Conservation (phyloP, 495 filamentous ascomycete genomes). For the Hapsidospora chrysogenum region DNA sequence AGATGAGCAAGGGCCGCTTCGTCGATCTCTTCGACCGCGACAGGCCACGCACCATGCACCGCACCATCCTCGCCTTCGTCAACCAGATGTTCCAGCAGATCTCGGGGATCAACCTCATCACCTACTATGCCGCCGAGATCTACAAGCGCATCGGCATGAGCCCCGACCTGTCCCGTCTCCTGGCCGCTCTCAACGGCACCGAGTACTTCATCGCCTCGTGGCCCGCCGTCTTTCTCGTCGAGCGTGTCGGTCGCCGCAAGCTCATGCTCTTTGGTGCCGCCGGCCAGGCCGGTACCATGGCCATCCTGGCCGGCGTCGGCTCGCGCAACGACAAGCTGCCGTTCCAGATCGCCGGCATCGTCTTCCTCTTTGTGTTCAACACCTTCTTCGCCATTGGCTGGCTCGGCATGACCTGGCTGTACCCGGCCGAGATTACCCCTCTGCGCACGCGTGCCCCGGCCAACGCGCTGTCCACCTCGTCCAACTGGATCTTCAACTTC, state of each 20-base stretch:
- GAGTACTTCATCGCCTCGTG: slow-evolving; percentile 62
- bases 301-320: slow-evolving; percentile 37
- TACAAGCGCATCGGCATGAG: slow-evolving; percentile 37
- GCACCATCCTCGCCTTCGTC: slow-evolving; percentile 51
- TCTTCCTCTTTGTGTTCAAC: slow-evolving; percentile 52
- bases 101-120: slow-evolving; percentile 58
- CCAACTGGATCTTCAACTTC: slow-evolving; percentile 11
- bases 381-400: slow-evolving; percentile 65
- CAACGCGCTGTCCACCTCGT: slow-evolving; percentile 54
- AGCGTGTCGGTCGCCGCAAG: slow-evolving; percentile 40
- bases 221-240: slow-evolving; percentile 46
- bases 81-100: slow-evolving; percentile 72
- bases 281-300: slow-evolving; percentile 56
- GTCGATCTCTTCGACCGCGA: slow-evolving; percentile 55
- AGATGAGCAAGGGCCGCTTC: slow-evolving; percentile 50
- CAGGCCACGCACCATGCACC: slow-evolving; percentile 57
- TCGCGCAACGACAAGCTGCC: slow-evolving; percentile 9
- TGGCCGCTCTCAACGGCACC: slow-evolving; percentile 58
- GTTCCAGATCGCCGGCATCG: slow-evolving; percentile 18
- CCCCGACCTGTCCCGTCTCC: slow-evolving; percentile 38
- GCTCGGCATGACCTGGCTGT: slow-evolving; percentile 59
- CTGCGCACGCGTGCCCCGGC: slow-evolving; percentile 52
- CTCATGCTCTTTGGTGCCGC: slow-evolving; percentile 58
- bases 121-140: slow-evolving; percentile 55
- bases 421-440: slow-evolving; percentile 59